phyloP scores from a whole-genome alignment of 495 filamentous ascomycete species.

The Durotheca rogersii region DNA sequence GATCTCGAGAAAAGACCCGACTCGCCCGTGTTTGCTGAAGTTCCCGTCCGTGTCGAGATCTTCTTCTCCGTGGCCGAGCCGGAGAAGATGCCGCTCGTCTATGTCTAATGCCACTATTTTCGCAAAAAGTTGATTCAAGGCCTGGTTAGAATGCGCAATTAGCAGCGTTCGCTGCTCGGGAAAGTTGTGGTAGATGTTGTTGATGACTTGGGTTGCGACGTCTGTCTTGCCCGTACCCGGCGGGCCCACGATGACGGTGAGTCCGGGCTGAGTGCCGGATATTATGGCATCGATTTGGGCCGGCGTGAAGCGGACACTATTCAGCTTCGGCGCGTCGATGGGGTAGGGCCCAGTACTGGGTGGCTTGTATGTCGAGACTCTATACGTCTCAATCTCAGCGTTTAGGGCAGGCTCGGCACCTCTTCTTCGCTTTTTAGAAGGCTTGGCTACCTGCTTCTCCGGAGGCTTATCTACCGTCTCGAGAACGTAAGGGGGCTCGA shows the following conservation, averaged over 20 bases:
- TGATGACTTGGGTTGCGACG: conserved; percentile 97
- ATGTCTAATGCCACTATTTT: conserved; percentile 95
- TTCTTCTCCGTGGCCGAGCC: conserved; percentile 92
- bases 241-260: conserved; percentile 92
- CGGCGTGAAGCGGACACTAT: conserved; percentile 84
- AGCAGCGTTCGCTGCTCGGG: conserved; percentile 88
- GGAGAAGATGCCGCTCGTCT: conserved; percentile 89
- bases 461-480: conserved; percentile 56
- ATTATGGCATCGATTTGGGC: conserved; percentile 89
- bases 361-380: conserved; percentile 89
- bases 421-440: conserved; percentile 80
- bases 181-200: conserved; percentile 98
- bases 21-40: conserved; percentile 93
- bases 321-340: conserved; percentile 80
- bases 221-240: conserved; percentile 98
- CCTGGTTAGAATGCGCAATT: conserved; percentile 96
- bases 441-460: conserved; percentile 48
- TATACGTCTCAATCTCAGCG: conserved; percentile 62
- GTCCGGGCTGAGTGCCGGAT: conserved; percentile 90
- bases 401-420: conserved; percentile 64
- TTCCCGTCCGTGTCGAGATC: conserved; percentile 82
- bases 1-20: conserved; percentile 94
- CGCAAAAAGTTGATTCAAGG: conserved; percentile 96
- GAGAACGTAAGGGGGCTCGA: conserved; percentile 84
- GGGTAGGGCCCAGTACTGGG: conserved; percentile 91